phyloP scores from a whole-genome alignment of 2,329 filamentous ascomycete species.

The Trichothecium sympodiale region DNA sequence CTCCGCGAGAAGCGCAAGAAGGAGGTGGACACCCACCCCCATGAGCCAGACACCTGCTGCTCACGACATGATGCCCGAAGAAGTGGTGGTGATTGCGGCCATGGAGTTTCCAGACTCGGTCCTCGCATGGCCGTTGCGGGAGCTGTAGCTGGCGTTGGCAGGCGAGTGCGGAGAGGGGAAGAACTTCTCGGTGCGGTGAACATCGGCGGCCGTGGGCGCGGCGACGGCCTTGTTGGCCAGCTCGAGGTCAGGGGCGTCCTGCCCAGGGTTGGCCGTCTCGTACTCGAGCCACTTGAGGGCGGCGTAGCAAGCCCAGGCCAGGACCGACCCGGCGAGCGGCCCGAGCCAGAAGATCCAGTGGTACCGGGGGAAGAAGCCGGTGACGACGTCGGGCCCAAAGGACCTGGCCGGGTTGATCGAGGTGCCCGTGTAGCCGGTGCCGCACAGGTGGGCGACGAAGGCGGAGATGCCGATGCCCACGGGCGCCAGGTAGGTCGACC shows the following conservation, averaged over 20 bases:
- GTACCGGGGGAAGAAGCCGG: conserved; percentile 27
- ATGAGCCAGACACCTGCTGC: no score
- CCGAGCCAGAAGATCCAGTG: conserved; percentile 47
- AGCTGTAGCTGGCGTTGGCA: no score
- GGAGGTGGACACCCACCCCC: no score
- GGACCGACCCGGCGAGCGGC: conserved; percentile 34
- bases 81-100: no score
- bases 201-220: neutral
- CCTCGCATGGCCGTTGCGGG: no score
- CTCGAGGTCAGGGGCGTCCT: conserved; percentile 28
- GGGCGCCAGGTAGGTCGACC: conserved; percentile 59
- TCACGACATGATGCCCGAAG: no score
- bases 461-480: conserved; percentile 61
- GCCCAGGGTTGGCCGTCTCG: conserved; percentile 35
- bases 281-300: conserved; percentile 41
- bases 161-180: no score
- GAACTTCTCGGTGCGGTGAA: neutral
- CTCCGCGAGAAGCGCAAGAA: no score
- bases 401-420: conserved; percentile 40
- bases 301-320: conserved; percentile 39
- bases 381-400: conserved; percentile 34
- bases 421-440: conserved; percentile 35
- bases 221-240: conserved; percentile 2
- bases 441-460: conserved; percentile 44
- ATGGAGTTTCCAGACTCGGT: no score